Evolutionary conservation across 2,329 filamentous ascomycete genomes (phyloP).

Genomic region (Hawksworthiomyces lignivorus): DNA sequence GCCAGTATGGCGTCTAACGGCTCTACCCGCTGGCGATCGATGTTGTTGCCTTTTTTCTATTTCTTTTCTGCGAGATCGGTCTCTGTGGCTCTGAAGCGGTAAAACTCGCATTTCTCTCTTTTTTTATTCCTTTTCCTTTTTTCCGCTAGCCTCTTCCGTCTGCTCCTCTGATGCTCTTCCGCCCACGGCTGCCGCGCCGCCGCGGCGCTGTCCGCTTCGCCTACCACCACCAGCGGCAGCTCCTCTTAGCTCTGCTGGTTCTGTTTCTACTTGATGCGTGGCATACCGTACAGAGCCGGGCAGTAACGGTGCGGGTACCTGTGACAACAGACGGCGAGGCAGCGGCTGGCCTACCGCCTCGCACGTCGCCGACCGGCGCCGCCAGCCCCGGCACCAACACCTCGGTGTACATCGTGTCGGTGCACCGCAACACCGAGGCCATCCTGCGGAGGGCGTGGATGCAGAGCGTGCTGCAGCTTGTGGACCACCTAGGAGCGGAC

Average conservation of each 20-base stretch:
- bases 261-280: slow-evolving; percentile 27
- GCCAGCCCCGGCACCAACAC: slow-evolving; percentile 17
- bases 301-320: slow-evolving; percentile 6
- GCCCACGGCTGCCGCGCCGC: slow-evolving; percentile 25
- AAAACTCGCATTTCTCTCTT: neutral
- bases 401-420: slow-evolving; percentile 55
- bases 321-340: neutral
- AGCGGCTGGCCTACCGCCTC: slow-evolving; percentile 21
- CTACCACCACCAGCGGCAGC: slow-evolving; percentile 26
- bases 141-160: neutral
- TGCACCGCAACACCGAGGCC: slow-evolving; percentile 59
- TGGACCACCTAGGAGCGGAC: slow-evolving; percentile 47
- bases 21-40: no score
- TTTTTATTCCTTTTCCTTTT: neutral
- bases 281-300: slow-evolving; percentile 11
- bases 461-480: slow-evolving; percentile 47
- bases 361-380: neutral
- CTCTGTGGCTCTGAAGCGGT: no score
- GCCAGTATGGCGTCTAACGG: no score
- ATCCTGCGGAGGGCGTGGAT: slow-evolving; percentile 55
- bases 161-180: slow-evolving; percentile 25
- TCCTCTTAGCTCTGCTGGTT: slow-evolving; percentile 23
- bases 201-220: no score
- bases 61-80: no score
- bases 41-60: neutral